These are phyloP conservation scores for Tolypocladium cylindrosporum DNA, from an alignment of 2,329 filamentous ascomycete species.

Conservation along the genomic window DNA sequence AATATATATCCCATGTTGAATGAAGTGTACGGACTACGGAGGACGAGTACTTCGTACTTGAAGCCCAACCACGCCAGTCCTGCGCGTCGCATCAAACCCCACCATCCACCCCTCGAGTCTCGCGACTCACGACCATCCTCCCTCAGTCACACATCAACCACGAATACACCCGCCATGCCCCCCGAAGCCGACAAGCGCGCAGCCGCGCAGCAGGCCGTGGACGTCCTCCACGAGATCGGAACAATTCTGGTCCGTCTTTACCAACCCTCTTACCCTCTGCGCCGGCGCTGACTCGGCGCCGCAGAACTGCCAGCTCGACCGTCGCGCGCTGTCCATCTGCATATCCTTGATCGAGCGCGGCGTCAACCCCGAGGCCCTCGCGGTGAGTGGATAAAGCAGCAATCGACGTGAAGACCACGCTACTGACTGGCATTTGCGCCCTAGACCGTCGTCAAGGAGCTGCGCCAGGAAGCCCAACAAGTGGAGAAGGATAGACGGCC, in stretches of 20 bases:
- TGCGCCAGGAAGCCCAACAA: constrained; percentile 45
- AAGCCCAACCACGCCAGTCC: not conserved
- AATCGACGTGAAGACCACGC: not conserved
- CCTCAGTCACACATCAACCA: not conserved
- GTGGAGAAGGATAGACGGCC: constrained; percentile 24
- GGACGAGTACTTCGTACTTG: not conserved
- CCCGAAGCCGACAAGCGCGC: constrained; percentile 57
- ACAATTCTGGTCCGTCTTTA: constrained; percentile 60
- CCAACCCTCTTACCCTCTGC: not conserved
- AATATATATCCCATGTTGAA: not conserved
- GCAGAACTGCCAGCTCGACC: constrained; percentile 88
- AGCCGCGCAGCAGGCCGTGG: constrained; percentile 72
- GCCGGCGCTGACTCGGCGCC: constrained; percentile 4
- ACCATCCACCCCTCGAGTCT: constrained; percentile 1
- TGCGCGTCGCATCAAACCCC: not conserved
- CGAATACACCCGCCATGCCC: constrained; percentile 17
- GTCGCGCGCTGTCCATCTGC: constrained; percentile 84
- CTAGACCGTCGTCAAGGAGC: constrained; percentile 50
- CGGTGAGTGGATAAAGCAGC: constrained; percentile 46
- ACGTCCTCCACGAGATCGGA: constrained; percentile 76
- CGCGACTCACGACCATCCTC: not conserved
- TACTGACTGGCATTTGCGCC: not conserved
- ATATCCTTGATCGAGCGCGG: constrained; percentile 96
- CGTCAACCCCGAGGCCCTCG: constrained; percentile 88
- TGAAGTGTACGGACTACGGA: not conserved